Conservation (phyloP, 805 yeast species). For the Lipomyces orientalis region DNA sequence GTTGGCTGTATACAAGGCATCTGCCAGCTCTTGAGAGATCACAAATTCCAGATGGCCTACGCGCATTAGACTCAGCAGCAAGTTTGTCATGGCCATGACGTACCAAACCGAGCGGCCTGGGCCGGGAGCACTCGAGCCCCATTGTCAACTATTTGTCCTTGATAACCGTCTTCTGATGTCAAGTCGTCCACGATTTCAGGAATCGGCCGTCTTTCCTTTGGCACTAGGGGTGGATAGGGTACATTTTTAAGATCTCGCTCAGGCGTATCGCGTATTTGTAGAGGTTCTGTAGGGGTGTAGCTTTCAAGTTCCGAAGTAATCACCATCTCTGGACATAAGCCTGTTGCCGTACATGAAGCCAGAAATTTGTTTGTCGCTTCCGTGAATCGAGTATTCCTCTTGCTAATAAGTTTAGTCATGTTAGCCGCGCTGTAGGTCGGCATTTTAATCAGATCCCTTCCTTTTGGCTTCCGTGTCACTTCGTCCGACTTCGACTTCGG, state of each 20-base stretch:
- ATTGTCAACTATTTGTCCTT: constrained; percentile 64
- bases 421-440: constrained; percentile 28
- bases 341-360: constrained; percentile 12
- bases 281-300: constrained; percentile 17
- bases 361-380: constrained; percentile 20
- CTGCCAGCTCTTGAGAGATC: constrained; percentile 57
- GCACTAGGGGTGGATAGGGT: constrained; percentile 26
- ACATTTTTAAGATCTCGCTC: constrained; percentile 12
- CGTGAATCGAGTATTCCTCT: constrained; percentile 21
- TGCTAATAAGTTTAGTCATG: constrained; percentile 30
- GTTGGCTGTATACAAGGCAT: constrained; percentile 57
- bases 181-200: constrained; percentile 58
- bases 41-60: constrained; percentile 49
- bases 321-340: constrained; percentile 26
- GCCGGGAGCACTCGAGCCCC: constrained; percentile 54
- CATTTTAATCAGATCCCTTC: constrained; percentile 20
- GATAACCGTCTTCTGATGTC: constrained; percentile 56
- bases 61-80: not conserved
- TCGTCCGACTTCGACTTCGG: not conserved
- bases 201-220: constrained; percentile 52
- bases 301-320: constrained; percentile 12
- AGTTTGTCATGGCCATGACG: not conserved
- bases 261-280: not conserved
- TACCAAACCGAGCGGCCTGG: constrained; percentile 52
- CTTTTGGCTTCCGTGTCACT: not conserved